Conservation (phyloP, 2,329 filamentous ascomycete genomes). For the Pyrenochaeta sp. region DNA sequence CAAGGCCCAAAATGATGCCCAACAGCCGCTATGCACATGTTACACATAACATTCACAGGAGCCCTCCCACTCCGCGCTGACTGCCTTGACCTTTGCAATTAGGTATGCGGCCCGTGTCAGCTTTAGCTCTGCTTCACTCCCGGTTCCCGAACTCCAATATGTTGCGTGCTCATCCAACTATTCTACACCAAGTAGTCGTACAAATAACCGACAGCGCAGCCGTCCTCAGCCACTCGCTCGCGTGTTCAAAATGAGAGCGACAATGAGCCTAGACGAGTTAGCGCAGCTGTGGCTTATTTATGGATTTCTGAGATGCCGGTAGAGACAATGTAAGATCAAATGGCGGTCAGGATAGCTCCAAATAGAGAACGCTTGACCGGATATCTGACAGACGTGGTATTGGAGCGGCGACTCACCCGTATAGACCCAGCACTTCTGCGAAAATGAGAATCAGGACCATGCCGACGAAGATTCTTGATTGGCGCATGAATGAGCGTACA, state of each 20-base stretch:
- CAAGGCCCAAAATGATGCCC: conserved; percentile 9
- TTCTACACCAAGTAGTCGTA: conserved; percentile 41
- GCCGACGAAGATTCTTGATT: conserved; percentile 94
- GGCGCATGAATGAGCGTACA: conserved; percentile 94
- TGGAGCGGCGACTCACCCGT: conserved; percentile 72
- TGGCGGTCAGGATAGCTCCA: not conserved
- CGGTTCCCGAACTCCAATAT: conserved; percentile 29
- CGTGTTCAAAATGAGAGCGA: conserved; percentile 91
- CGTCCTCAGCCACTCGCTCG: conserved; percentile 69
- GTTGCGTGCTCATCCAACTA: conserved; percentile 28
- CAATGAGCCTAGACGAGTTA: conserved; percentile 74
- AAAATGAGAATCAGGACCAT: conserved; percentile 99
- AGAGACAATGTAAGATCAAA: not conserved
- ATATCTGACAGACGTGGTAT: not conserved
- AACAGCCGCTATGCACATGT: conserved; percentile 16
- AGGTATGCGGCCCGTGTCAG: conserved; percentile 15
- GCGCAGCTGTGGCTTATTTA: not conserved
- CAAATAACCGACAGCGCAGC: conserved; percentile 19
- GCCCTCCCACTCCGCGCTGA: conserved; percentile 4
- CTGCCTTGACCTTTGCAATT: conserved; percentile 5
- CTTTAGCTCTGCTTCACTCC: not conserved
- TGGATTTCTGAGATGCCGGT: not conserved
- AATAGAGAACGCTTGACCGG: not conserved
- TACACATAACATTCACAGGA: conserved; percentile 5
- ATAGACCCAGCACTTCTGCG: conserved; percentile 94